Evolutionary conservation across 1,284 basidiomycete genomes (phyloP).

Genomic region (Fomes fomentarius): DNA sequence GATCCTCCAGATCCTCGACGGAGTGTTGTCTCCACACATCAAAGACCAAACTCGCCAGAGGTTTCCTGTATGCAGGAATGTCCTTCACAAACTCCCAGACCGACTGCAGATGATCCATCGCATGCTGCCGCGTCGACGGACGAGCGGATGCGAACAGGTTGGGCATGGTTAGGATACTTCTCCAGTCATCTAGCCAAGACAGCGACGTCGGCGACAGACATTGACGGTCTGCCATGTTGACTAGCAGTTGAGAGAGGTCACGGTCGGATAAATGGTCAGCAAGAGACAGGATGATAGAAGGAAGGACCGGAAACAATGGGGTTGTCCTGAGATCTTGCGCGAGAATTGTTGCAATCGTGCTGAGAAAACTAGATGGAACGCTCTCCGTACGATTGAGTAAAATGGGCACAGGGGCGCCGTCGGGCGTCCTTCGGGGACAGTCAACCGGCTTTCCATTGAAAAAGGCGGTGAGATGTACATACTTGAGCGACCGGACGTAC

Average conservation of each 20-base stretch:
- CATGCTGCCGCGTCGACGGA: constrained; percentile 56
- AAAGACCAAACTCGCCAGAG: constrained; percentile 61
- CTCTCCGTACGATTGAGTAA: constrained; percentile 54
- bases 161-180: constrained; percentile 52
- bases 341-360: constrained; percentile 59
- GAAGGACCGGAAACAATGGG: constrained; percentile 60
- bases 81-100: constrained; percentile 70
- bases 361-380: constrained; percentile 59
- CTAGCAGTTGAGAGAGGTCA: constrained; percentile 62
- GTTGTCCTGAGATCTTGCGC: constrained; percentile 57
- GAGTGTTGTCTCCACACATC: constrained; percentile 51
- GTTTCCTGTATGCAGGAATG: constrained; percentile 63
- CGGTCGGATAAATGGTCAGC: constrained; percentile 64
- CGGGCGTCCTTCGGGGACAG: constrained; percentile 45
- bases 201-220: constrained; percentile 69
- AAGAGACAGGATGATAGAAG: constrained; percentile 62
- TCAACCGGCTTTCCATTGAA: not conserved
- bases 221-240: constrained; percentile 63
- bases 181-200: constrained; percentile 71
- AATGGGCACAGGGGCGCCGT: constrained; percentile 55
- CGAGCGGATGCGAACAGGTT: constrained; percentile 49
- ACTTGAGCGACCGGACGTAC: constrained; percentile 60
- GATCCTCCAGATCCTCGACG: constrained; percentile 34
- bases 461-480: constrained; percentile 29
- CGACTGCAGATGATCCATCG: constrained; percentile 56